Conservation (phyloP, 2,329 filamentous ascomycete genomes). For the Mycogone perniciosa region DNA sequence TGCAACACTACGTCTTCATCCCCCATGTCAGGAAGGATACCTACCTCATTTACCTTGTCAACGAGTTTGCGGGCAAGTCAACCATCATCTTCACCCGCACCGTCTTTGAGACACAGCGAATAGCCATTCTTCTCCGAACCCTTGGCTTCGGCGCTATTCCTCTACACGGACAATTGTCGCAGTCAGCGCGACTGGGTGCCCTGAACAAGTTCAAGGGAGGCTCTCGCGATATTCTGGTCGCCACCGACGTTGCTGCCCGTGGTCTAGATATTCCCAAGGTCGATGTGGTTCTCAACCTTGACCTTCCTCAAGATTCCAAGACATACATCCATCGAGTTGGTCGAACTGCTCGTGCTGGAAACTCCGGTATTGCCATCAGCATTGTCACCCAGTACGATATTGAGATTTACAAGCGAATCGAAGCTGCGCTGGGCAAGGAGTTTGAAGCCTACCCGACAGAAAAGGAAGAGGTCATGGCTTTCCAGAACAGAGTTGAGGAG, state of each 20-base stretch:
- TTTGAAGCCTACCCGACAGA: constrained; percentile 61
- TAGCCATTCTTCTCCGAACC: constrained; percentile 74
- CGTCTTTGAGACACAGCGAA: constrained; percentile 80
- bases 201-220: constrained; percentile 83
- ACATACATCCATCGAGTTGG: constrained; percentile 89
- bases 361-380: constrained; percentile 72
- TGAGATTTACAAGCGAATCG: constrained; percentile 74
- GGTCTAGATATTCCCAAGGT: constrained; percentile 92
- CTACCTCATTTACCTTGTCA: constrained; percentile 79
- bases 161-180: constrained; percentile 84
- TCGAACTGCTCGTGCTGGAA: constrained; percentile 80
- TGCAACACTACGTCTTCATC: constrained; percentile 82
- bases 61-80: constrained; percentile 79
- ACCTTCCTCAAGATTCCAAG: constrained; percentile 77
- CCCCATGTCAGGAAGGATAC: constrained; percentile 84
- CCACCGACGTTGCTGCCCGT: constrained; percentile 88
- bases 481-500: constrained; percentile 71
- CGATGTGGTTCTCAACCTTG: constrained; percentile 79
- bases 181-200: constrained; percentile 78
- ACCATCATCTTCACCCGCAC: constrained; percentile 90
- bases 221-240: constrained; percentile 79
- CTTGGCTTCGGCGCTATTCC: constrained; percentile 89
- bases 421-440: constrained; percentile 74
- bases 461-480: constrained; percentile 81
- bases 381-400: constrained; percentile 85